These are phyloP conservation scores for Chenopodium album DNA, from an alignment of 148 eudicot species.

Conservation along the genomic window DNA sequence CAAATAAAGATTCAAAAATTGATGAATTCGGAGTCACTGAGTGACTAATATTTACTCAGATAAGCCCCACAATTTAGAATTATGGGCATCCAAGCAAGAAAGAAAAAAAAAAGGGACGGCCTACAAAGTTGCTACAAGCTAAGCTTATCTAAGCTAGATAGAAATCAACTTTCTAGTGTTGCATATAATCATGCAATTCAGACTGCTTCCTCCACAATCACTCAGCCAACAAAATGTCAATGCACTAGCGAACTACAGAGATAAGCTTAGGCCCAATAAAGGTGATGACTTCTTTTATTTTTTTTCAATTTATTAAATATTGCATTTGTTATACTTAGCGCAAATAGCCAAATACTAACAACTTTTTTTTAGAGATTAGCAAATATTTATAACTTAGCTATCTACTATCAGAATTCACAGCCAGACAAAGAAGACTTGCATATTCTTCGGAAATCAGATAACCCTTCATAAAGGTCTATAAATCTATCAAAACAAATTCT, in stretches of 20 bases:
- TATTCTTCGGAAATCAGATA: background rate
- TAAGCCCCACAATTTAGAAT: background rate
- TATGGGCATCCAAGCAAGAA: background rate
- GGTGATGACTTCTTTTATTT: background rate
- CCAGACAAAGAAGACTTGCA: background rate
- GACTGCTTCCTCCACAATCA: background rate
- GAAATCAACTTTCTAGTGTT: background rate
- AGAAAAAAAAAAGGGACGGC: background rate
- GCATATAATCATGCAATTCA: background rate
- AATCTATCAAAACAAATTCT: background rate
- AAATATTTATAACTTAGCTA: too few relatives aligned
- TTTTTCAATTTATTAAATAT: background rate
- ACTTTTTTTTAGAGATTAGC: background rate
- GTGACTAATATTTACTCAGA: background rate
- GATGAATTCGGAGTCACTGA: background rate
- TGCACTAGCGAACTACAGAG: background rate
- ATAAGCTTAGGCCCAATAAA: background rate
- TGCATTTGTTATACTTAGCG: background rate
- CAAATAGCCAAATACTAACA: background rate
- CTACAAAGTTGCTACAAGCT: background rate
- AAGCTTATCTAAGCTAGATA: background rate
- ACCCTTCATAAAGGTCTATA: background rate
- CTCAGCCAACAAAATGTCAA: background rate
- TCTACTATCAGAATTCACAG: background rate
- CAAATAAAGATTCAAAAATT: slow-evolving; percentile 4